phyloP scores from a whole-genome alignment of 2,329 filamentous ascomycete genomes.

The Niveomyces coronatus region DNA sequence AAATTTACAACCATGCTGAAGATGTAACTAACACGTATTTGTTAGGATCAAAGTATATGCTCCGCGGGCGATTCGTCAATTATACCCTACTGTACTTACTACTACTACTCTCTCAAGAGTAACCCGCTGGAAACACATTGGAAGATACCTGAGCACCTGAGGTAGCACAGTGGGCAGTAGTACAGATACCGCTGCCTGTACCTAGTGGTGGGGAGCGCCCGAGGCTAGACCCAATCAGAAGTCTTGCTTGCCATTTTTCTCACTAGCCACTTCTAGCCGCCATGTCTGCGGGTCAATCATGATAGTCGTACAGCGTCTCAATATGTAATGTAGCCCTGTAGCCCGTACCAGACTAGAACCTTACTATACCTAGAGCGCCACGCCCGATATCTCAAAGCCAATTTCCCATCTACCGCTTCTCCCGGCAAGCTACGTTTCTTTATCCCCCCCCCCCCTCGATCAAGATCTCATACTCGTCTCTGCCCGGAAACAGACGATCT shows the following conservation, averaged over 20 bases:
- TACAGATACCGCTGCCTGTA: no score
- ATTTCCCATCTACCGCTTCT: slow-evolving; percentile 8
- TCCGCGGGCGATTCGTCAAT: no score
- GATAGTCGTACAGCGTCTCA: slow-evolving; percentile 6
- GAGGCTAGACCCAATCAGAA: slow-evolving; percentile 2
- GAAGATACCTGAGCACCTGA: no score
- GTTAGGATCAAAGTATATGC: no score
- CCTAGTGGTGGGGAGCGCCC: no score
- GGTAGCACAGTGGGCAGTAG: no score
- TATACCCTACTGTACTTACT: no score
- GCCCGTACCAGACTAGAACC: no score
- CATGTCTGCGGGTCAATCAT: slow-evolving; percentile 5
- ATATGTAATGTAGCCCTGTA: no score
- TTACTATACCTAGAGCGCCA: no score
- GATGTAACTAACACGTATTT: no score
- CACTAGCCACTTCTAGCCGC: slow-evolving; percentile 3
- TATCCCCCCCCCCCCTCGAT: neutral
- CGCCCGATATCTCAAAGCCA: slow-evolving; percentile 10
- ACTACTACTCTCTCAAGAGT: neutral
- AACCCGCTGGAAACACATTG: neutral
- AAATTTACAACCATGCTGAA: no score
- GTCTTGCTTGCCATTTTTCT: neutral
- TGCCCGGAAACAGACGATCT: slow-evolving; percentile 5
- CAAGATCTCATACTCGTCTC: neutral
- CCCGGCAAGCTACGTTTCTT: slow-evolving; percentile 5